These are phyloP conservation scores for Musa acuminata DNA, from an alignment of 176 grass and related monocot genomes.

Conservation along the genomic window DNA sequence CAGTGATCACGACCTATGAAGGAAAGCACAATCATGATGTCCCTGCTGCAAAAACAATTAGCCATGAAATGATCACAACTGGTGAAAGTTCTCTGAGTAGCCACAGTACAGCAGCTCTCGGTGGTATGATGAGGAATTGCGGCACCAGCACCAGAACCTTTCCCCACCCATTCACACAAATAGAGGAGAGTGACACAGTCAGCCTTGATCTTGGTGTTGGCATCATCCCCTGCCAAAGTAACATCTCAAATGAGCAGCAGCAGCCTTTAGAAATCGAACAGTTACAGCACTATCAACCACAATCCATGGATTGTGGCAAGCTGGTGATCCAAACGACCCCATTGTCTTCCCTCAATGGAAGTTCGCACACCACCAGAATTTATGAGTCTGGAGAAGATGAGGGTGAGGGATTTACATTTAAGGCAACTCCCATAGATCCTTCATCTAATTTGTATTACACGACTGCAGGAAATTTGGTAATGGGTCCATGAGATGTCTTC, in stretches of 20 bases:
- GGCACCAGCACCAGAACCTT: slow-evolving; percentile 33
- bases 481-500: slow-evolving; percentile 47
- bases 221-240: slow-evolving; percentile 62
- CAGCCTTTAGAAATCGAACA: slow-evolving; percentile 30
- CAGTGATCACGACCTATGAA: slow-evolving; percentile 98
- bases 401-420: slow-evolving; percentile 74
- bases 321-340: slow-evolving; percentile 35
- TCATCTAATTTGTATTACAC: slow-evolving; percentile 84
- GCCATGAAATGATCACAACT: slow-evolving; percentile 41
- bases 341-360: slow-evolving; percentile 35
- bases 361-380: slow-evolving; percentile 24
- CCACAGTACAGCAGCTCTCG: slow-evolving; percentile 33
- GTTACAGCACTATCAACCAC: slow-evolving; percentile 59
- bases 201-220: slow-evolving; percentile 95
- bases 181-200: slow-evolving; percentile 44
- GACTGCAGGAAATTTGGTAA: slow-evolving; percentile 69
- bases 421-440: slow-evolving; percentile 49
- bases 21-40: slow-evolving; percentile 99
- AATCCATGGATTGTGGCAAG: slow-evolving; percentile 33
- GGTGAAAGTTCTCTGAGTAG: slow-evolving; percentile 28
- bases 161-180: slow-evolving; percentile 46
- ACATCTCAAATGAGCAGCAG: slow-evolving; percentile 35
- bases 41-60: slow-evolving; percentile 67
- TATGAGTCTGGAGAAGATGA: slow-evolving; percentile 53
- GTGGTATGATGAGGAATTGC: slow-evolving; percentile 59